Conservation (phyloP, 257 asterid genomes). For the Ilex asprella region DNA sequence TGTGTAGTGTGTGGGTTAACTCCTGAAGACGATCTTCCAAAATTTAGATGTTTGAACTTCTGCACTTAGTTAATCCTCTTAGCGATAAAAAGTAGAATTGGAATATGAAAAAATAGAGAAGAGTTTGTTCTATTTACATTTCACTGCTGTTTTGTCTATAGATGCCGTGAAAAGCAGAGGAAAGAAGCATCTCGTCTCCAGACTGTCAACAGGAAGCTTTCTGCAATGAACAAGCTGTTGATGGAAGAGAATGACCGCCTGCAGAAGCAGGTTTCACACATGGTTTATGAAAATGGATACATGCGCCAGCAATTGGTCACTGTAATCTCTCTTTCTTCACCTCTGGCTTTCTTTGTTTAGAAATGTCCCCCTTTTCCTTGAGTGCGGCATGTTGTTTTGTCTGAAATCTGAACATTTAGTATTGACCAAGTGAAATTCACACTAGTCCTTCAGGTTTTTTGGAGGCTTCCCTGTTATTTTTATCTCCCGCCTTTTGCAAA, state of each 20-base stretch:
- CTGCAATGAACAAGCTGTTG: constrained; percentile 87
- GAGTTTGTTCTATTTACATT: not conserved
- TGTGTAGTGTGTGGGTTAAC: not conserved
- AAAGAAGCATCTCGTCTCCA: constrained; percentile 85
- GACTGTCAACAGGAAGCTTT: constrained; percentile 76
- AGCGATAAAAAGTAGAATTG: not conserved
- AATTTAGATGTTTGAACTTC: no score
- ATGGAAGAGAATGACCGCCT: constrained; percentile 97
- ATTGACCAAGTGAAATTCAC: no score
- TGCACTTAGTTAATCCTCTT: not conserved
- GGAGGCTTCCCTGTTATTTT: no score
- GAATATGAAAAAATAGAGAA: not conserved
- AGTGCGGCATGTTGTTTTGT: no score
- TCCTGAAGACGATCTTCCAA: not conserved
- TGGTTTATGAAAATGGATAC: constrained; percentile 83
- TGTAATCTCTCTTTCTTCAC: constrained; percentile 32
- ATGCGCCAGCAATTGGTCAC: constrained; percentile 74
- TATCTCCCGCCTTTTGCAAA: no score
- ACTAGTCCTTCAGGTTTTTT: no score
- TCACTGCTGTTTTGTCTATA: constrained; percentile 12
- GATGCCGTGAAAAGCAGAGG: constrained; percentile 94
- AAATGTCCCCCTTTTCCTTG: no score
- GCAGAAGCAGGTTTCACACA: constrained; percentile 81
- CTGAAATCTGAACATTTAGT: no score
- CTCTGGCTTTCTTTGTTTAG: no score